Base-by-base conservation (phyloP, 805 yeast genomes). In the Candida bentonensis region DNA sequence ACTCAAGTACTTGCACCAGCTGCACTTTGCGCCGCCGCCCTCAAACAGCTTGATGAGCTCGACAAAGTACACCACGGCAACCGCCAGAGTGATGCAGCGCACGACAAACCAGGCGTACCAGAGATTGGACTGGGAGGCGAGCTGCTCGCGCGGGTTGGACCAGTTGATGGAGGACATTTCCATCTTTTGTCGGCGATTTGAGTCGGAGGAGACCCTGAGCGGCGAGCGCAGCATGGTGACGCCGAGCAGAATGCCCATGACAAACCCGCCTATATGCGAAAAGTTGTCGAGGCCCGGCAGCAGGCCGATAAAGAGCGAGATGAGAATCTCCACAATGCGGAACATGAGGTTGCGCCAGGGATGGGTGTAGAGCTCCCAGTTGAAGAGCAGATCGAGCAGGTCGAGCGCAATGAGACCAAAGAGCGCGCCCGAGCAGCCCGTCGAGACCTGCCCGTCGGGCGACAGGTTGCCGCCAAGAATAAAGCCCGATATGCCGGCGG, bases 281-380 rank as follows among this genome's bases (percentile, higher is more conserved):
- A 81, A 81, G 56, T 81, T 81, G 58, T 81, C 88, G 44, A 81
- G 56, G 0, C 88, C 88, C 0, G 88, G 88, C 15, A 81, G 60
- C 17, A 81, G 62, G 0, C 88, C 88, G 17, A 81, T 60, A 4
- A 72, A 80, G 40, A 81, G 67, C 30, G 78, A 68, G 3, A 79
- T 65, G 11, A 79, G 53, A 28, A 81, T 68, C 55, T 81, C 86
- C 7, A 63, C 60, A n/a, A 78, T 47, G 61, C 76, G 69, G 13
- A 71, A 64, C 21, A 58, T 41, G 11, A 81, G 60, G 26, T 70
- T 64, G 3, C 69, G 54, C 27, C 62, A 64, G 49, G 75, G 82
- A 39, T 65, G 65, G 22, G 66, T 65, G 44, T 63, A 62, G 49
- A 70, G 66, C 49, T 70, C 62, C 55, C 66, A 65, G 44, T 80